Conservation (phyloP, 1,284 basidiomycete species). For the Sanghuangporus weigelae region DNA sequence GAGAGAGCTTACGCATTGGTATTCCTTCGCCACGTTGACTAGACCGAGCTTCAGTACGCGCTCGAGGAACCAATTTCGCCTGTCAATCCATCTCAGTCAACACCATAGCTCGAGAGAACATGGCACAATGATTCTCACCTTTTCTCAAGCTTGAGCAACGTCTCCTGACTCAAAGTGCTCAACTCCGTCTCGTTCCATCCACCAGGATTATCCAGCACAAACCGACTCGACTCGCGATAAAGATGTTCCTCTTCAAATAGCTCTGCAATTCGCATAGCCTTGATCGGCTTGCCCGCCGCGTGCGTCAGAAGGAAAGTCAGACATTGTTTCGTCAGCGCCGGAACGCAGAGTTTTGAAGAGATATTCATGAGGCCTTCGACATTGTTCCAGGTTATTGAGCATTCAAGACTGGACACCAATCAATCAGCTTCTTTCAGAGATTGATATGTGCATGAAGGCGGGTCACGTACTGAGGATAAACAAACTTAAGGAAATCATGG, state of each 20-base stretch:
- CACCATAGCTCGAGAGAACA: not conserved
- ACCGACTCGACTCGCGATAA: conserved; percentile 84
- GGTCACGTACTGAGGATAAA: conserved; percentile 74
- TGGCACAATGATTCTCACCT: conserved; percentile 40
- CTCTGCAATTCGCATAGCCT: conserved; percentile 87
- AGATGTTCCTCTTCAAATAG: conserved; percentile 83
- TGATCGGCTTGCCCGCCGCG: conserved; percentile 85
- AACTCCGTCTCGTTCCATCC: conserved; percentile 82
- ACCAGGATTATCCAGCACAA: conserved; percentile 86
- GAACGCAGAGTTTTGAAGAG: conserved; percentile 79
- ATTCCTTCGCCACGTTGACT: conserved; percentile 83
- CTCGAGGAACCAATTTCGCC: conserved; percentile 91
- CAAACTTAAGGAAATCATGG: conserved; percentile 81
- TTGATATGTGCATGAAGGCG: not conserved
- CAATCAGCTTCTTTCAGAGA: not conserved
- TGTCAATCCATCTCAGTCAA: conserved; percentile 24
- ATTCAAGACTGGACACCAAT: conserved; percentile 56
- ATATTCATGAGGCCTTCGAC: conserved; percentile 86
- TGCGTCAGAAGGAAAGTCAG: conserved; percentile 84
- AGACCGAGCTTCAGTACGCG: conserved; percentile 88
- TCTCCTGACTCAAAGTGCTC: conserved; percentile 71
- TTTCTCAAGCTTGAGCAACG: conserved; percentile 83
- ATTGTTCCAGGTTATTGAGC: conserved; percentile 91
- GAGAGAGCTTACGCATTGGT: conserved; percentile 65
- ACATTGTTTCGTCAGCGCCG: conserved; percentile 75